Evolutionary conservation across 768 basidiomycete genomes (phyloP), one percentile per base, ranked within the genome.

Genomic region (Pleurotus tuoliensis): DNA sequence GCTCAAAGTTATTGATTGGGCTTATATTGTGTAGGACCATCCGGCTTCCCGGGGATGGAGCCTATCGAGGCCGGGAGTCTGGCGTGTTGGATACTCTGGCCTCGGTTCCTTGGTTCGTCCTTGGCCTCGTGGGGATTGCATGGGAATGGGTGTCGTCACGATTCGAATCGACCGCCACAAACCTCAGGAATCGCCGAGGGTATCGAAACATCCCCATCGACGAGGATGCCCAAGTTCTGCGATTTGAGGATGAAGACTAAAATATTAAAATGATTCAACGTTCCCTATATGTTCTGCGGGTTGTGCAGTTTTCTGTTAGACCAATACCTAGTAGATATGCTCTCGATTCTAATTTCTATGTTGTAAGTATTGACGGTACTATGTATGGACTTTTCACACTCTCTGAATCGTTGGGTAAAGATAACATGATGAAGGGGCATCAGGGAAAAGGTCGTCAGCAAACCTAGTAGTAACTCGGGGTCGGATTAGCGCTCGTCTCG

Each of bases 101-200:
- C 1, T 92, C 90, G 8, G 82, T 98, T 2, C 95, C 95, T 0
- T 95, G 88, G 86, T 95, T 90, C 77, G 67, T 96, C 49, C 63
- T 97, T 43, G 95, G 94, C 18, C 62, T 94, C 20, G 81, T 77
- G 0, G 83, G 88, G 1, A 83, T 92, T 56, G 89, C 83, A 2
- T 87, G 81, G 72, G 88, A 87, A 66, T 84, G 81, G 70, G 76
- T 86, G 2, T 65, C 76, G 0, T 82, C 81, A 18, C 73, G 69
- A 51, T 60, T 81, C 45, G 82, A 81, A 13, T 60, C 61, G 1
- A 6, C 72, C 3, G 66, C 67, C 3, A 62, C 71, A 30, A 67
- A 74, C 44, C 76, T 82, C 59, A 72, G 77, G 13, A 56, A 79
- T 7, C 75, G 83, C 56, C 73, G 83, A 16, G 92, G 92, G 39